Evolutionary conservation across 148 eudicot genomes (phyloP), one percentile per base, ranked within the genome.

Genomic region (Nepenthes gracilis): DNA sequence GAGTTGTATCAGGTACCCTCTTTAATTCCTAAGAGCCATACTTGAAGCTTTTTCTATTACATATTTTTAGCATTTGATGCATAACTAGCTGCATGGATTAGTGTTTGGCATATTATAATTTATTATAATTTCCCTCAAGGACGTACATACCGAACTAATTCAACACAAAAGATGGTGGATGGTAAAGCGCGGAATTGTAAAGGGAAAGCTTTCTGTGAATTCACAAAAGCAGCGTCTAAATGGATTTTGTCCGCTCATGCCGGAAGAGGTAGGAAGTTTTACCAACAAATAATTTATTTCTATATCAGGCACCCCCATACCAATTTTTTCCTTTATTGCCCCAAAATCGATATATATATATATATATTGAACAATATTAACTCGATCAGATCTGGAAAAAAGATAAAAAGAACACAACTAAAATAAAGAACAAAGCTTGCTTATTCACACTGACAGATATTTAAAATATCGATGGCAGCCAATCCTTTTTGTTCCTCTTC

Each of bases 131-230:
- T 23, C 23, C 23, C 23, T 23, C 23, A 23, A 91, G 96, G 97
- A 92, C 81, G 97, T 92, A 38, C 96, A 92, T 68, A 81, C 86
- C 37, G 90, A 92, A 70, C 86, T 92, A 57, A 92, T 92, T 71
- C 96, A 85, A 78, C 96, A 92, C 71, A 85, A 75, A 61, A 83
- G 96, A 53, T 74, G 79, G 2, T 87, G 94, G 97, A 88, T 88
- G 96, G 64, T 88, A 63, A 92, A 82, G 70, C 93, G 94, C 51
- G 93, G 90, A 59, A 74, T 92, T 47, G 77, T 92, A 60, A 83
- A 78, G 78, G 97, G 90, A 54, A 88, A 85, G 48, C 93, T 92
- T 54, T 69, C 78, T 51, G 80, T 88, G 51, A 78, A 88, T 74
- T 92, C 97, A 1, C 85, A 77, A 32, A 72, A 78, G 58, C 85